Base-by-base conservation (phyloP, 108 stramenopile genomes). In the Parietichytrium sp. region DNA sequence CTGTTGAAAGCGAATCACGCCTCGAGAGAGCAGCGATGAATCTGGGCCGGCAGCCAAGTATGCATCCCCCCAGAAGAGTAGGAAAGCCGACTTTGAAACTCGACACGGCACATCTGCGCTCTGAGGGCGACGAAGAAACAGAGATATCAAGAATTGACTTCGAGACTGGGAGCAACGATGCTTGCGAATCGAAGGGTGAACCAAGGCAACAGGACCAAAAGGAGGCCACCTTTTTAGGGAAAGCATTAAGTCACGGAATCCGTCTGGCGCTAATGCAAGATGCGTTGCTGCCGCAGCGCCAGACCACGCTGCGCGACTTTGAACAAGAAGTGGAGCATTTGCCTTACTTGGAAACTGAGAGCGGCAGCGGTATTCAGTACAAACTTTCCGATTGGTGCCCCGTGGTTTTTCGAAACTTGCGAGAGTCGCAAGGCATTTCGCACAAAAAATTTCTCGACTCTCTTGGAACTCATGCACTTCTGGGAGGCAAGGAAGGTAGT, bases 361-460 rank as follows among this genome's bases (percentile, higher is more conserved):
- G 38, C n/a, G 20, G 61, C 0, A 2, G 61, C 1, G 45, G 20
- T 0, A 12, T 72, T 2, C 61, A 72, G 33, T 72, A 45, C 1
- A 33, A 42, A 16, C 61, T 72, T 1, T 18, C 61, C 6, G 61
- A 72, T 42, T 72, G 61, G 61, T 72, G 61, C 45, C 61, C 61
- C n/a, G 61, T 72, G 2, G 61, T 72, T 42, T 72, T 72, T 72
- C 61, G 61, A n/a, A 72, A 72, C 42, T 72, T 72, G 33, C 61
- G 61, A 10, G 12, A 72, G 42, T 42, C 36, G 13, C 61, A 72
- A 20, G 61, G 25, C 15, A 72, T 72, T 20, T 12, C 3, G 8
- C 38, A 36, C n/a, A 42, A 45, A 6, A 42, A 72, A 0, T 72
- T 23, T 20, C 61, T 45, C 6, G 20, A 16, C 23, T 72, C 61